Evolutionary conservation across 1,284 basidiomycete species (phyloP).

Genomic region (Heliocybe sulcata): DNA sequence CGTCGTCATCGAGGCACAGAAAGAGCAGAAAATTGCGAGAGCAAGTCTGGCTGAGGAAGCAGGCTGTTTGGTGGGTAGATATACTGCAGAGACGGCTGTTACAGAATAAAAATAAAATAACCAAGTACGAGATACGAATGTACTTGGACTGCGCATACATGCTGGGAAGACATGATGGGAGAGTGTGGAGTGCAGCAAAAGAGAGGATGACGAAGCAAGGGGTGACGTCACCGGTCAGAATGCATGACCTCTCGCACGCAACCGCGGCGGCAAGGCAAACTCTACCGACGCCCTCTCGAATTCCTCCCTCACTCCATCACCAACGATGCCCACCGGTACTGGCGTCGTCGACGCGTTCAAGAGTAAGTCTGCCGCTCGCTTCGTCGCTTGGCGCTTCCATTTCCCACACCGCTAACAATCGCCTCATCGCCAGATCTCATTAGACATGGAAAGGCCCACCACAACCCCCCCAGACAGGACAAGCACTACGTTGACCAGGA

Average conservation of each 20-base stretch:
- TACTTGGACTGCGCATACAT: no score
- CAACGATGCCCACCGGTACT: constrained; percentile 29
- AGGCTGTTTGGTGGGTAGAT: not conserved
- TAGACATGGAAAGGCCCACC: constrained; percentile 75
- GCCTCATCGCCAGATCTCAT: constrained; percentile 56
- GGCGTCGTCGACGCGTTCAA: constrained; percentile 68
- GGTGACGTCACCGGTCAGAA: not conserved
- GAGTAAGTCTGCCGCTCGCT: constrained; percentile 33
- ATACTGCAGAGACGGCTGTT: not conserved
- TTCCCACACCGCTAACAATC: constrained; percentile 11
- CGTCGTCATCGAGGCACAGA: no score
- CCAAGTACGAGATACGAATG: no score
- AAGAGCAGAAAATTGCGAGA: no score
- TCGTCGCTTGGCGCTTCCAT: constrained; percentile 3
- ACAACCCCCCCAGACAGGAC: constrained; percentile 25
- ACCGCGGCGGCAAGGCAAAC: not conserved
- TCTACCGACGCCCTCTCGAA: not conserved
- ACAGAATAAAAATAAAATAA: no score
- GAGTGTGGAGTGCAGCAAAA: no score
- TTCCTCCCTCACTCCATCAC: not conserved
- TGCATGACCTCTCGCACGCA: not conserved
- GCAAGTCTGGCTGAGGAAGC: no score
- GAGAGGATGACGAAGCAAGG: not conserved
- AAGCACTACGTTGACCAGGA: constrained; percentile 24
- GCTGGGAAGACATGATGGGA: not conserved